Conservation (phyloP, 768 basidiomycete genomes). For the Phylloporus sp. region DNA sequence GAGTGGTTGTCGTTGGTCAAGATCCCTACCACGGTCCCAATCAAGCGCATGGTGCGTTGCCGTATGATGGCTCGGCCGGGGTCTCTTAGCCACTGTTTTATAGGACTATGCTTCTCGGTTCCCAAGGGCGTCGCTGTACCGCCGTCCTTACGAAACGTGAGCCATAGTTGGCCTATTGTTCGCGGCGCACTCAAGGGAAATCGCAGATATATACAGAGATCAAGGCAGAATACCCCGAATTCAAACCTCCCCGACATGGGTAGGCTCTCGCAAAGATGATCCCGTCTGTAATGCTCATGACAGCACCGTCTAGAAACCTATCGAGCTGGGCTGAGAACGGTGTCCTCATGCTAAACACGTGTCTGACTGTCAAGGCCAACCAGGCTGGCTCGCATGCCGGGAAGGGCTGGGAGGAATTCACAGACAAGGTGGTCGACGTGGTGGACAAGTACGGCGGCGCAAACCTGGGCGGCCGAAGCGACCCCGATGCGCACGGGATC, state of each 20-base stretch:
- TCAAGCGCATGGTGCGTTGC: slow-evolving; percentile 71
- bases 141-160: slow-evolving; percentile 78
- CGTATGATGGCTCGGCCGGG: slow-evolving; percentile 2
- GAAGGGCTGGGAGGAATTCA: slow-evolving; percentile 90
- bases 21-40: slow-evolving; percentile 80
- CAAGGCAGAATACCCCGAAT: slow-evolving; percentile 74
- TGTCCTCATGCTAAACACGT: slow-evolving; percentile 90
- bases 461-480: slow-evolving; percentile 43
- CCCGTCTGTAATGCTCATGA: slow-evolving; percentile 5
- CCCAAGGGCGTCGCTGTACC: slow-evolving; percentile 68
- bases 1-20: slow-evolving; percentile 86
- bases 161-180: slow-evolving; percentile 19
- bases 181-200: slow-evolving; percentile 9
- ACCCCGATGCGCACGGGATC: slow-evolving; percentile 41
- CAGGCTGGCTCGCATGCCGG: slow-evolving; percentile 76
- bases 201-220: slow-evolving; percentile 83
- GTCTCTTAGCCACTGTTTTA: slow-evolving; percentile 2
- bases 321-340: slow-evolving; percentile 78
- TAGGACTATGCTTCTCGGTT: slow-evolving; percentile 90
- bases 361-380: slow-evolving; percentile 76
- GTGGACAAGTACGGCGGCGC: slow-evolving; percentile 75
- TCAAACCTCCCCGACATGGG: slow-evolving; percentile 80
- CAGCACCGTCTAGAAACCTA: slow-evolving; percentile 54
- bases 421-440: slow-evolving; percentile 72
- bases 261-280: slow-evolving; percentile 37